These are phyloP conservation scores for Pseudomassariella vexata DNA, from an alignment of 2,329 filamentous ascomycete species.

Conservation along the genomic window DNA sequence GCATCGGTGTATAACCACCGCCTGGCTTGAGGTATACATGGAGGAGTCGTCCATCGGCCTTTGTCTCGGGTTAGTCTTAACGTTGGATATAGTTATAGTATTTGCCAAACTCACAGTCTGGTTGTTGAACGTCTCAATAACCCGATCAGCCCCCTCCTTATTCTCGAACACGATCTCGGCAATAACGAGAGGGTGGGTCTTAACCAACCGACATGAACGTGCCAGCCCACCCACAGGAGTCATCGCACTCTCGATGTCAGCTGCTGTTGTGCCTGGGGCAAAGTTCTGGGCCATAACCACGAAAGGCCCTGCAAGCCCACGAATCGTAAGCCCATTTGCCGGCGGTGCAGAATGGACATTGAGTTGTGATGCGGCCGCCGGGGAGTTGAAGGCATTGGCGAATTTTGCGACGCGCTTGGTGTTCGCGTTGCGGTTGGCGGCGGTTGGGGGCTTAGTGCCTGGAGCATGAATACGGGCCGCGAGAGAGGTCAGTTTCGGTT, in stretches of 20 bases:
- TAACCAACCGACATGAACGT: slow-evolving; percentile 60
- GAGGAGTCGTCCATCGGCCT: slow-evolving; percentile 70
- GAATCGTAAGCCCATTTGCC: slow-evolving; percentile 58
- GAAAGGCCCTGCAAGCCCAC: slow-evolving; percentile 67
- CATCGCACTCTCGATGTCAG: slow-evolving; percentile 79
- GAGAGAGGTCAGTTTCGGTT: slow-evolving; percentile 31
- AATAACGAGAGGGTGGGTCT: slow-evolving; percentile 65
- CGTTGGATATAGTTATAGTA: neutral
- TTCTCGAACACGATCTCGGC: slow-evolving; percentile 72
- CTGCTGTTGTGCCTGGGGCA: slow-evolving; percentile 72
- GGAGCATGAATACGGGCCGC: slow-evolving; percentile 40
- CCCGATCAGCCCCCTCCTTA: slow-evolving; percentile 65
- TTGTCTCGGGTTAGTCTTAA: slow-evolving; percentile 4
- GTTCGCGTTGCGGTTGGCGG: slow-evolving; percentile 19
- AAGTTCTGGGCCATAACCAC: slow-evolving; percentile 76
- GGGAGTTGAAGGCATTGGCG: slow-evolving; percentile 33
- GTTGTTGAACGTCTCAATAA: slow-evolving; percentile 72
- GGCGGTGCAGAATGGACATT: slow-evolving; percentile 24
- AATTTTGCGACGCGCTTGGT: slow-evolving; percentile 33
- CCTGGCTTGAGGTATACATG: slow-evolving; percentile 66
- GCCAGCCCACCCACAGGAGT: slow-evolving; percentile 67
- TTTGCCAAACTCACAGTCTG: slow-evolving; percentile 55
- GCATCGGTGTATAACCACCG: slow-evolving; percentile 23
- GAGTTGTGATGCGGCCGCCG: slow-evolving; percentile 14
- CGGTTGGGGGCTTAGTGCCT: slow-evolving; percentile 22